These are phyloP conservation scores for Fusarium sp. DNA, from an alignment of 2,329 filamentous ascomycete genomes.

Conservation along the genomic window DNA sequence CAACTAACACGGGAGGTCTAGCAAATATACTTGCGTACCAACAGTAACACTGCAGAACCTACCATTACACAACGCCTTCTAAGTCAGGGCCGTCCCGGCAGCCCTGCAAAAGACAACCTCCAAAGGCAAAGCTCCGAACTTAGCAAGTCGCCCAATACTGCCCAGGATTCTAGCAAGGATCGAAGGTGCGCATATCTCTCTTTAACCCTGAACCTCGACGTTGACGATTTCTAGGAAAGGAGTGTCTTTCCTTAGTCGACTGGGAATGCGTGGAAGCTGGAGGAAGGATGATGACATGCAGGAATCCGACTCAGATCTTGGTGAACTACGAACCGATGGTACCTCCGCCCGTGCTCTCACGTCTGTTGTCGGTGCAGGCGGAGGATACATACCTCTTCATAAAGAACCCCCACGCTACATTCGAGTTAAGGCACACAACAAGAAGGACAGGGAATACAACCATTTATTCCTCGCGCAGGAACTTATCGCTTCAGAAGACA, in stretches of 20 bases:
- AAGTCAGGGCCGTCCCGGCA: constrained; percentile 65
- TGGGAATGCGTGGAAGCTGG: constrained; percentile 77
- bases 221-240: constrained; percentile 67
- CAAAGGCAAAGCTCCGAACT: constrained; percentile 59
- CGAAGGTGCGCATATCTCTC: constrained; percentile 71
- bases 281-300: constrained; percentile 74
- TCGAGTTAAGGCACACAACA: constrained; percentile 83
- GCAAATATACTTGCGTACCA: constrained; percentile 58
- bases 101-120: constrained; percentile 58
- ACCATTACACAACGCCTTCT: constrained; percentile 69
- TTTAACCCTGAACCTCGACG: not conserved
- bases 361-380: constrained; percentile 74
- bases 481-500: constrained; percentile 71
- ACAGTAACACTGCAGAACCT: constrained; percentile 52
- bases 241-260: constrained; percentile 88
- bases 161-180: constrained; percentile 66
- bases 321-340: constrained; percentile 78
- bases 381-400: constrained; percentile 84
- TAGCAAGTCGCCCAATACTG: constrained; percentile 53
- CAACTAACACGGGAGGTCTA: constrained; percentile 33
- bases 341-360: constrained; percentile 87
- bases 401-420: constrained; percentile 94
- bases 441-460: constrained; percentile 85
- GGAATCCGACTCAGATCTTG: constrained; percentile 78
- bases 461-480: constrained; percentile 93